Evolutionary conservation across 164 flowering plant species (phyloP).

Genomic region (Tinospora cordifolia): DNA sequence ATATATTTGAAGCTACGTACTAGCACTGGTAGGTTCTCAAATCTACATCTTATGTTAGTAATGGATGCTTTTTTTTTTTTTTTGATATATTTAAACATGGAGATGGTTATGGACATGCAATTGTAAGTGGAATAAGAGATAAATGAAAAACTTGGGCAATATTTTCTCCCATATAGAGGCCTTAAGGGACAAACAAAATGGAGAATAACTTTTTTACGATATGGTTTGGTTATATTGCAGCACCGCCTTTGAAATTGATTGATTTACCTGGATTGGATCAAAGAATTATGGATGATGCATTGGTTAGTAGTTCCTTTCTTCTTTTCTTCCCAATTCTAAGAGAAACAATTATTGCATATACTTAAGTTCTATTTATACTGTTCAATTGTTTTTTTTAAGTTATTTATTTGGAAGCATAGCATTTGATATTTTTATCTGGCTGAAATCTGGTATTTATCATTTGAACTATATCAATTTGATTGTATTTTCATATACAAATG

Average conservation of each 20-base stretch:
- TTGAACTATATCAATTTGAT: background rate
- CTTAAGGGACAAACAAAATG: too few relatives aligned
- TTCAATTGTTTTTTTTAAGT: background rate
- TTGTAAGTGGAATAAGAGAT: background rate
- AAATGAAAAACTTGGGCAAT: background rate
- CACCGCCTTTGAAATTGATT: slow-evolving; percentile 83
- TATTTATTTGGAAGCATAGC: background rate
- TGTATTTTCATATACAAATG: background rate
- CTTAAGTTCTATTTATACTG: background rate
- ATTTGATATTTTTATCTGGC: background rate
- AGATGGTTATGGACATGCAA: background rate
- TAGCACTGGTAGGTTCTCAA: slow-evolving; percentile 63
- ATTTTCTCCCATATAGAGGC: background rate
- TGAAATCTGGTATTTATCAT: background rate
- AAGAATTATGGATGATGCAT: slow-evolving; percentile 70
- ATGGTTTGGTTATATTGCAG: slow-evolving; percentile 55
- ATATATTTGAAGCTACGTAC: slow-evolving; percentile 86
- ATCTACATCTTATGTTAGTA: background rate
- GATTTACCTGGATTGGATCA: slow-evolving; percentile 98
- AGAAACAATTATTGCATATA: background rate
- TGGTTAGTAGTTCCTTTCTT: slow-evolving; percentile 45
- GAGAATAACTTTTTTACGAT: too few relatives aligned
- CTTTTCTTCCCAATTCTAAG: background rate
- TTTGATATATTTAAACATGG: background rate
- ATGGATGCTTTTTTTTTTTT: background rate